Percentiles rank a stretch among this genome's conserved stretches.
These are phyloP conservation scores for Wickerhamomyces rabaulensis DNA, from an alignment of 805 yeast genomes.

Conservation along the genomic window DNA sequence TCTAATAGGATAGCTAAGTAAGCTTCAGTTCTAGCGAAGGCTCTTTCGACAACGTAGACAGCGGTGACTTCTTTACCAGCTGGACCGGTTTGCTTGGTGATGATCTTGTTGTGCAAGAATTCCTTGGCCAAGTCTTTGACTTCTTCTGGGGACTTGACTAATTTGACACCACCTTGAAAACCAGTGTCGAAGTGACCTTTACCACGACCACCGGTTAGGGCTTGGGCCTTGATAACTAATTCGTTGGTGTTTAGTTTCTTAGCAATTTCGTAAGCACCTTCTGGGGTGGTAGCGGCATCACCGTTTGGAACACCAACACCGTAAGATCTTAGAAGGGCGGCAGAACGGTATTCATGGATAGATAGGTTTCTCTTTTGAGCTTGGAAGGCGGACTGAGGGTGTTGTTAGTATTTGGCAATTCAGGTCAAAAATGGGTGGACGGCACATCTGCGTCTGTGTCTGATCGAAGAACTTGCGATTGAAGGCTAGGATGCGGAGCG, in stretches of 20 bases:
- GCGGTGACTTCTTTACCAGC: conserved; percentile 97
- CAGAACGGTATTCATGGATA: conserved; percentile 94
- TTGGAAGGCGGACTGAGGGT: conserved; percentile 10
- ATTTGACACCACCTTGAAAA: conserved; percentile 92
- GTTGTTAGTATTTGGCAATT: conserved; percentile 1
- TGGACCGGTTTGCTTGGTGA: conserved; percentile 97
- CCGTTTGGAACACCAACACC: conserved; percentile 92
- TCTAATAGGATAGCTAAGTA: conserved; percentile 93
- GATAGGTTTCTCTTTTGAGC: conserved; percentile 65
- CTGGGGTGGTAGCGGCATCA: conserved; percentile 82
- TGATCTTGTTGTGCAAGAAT: conserved; percentile 88
- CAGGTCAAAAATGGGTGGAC: background rate
- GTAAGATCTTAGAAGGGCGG: conserved; percentile 71
- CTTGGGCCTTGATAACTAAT: conserved; percentile 96
- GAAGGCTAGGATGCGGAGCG: no score
- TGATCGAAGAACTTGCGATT: background rate
- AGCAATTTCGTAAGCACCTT: conserved; percentile 83
- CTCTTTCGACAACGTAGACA: conserved; percentile 92
- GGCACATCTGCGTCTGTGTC: background rate
- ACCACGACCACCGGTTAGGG: conserved; percentile 99
- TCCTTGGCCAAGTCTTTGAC: conserved; percentile 80
- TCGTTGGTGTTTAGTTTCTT: conserved; percentile 69
- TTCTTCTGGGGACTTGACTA: conserved; percentile 79
- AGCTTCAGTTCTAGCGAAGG: conserved; percentile 90
- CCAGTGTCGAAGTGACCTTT: conserved; percentile 97